Base-by-base conservation (phyloP, 2,329 filamentous ascomycete genomes). In the Diatrype stigma region DNA sequence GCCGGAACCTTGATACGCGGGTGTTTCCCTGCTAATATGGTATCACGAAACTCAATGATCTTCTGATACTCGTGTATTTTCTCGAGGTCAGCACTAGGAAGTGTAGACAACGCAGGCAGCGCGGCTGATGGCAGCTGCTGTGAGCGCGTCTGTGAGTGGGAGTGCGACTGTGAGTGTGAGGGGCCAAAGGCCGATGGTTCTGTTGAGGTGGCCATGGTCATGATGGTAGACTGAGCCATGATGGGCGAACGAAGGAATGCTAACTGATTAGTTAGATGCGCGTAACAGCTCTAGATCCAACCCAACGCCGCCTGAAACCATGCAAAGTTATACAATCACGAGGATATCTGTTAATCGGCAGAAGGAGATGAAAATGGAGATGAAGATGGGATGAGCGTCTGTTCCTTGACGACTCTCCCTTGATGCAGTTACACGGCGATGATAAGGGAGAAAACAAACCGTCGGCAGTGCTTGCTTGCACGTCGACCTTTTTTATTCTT, bases 1-100 rank as follows among this genome's bases (percentile, higher is more conserved):
- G 71, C 60, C 52, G 78, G 76, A 32, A 77, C 66, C 66, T 82
- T 85, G 70, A 86, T 78, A 61, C 73, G 78, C 46, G 82, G 78
- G 64, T 92, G 87, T 61, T 79, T 84, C 65, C 92, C 91, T 68
- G 89, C 82, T 66, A 94, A 77, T 61, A 97, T 81, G 60, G 85
- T 79, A 74, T 96, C 88, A 70, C 85, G 86, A 70, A 97, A 85
- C 60, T 78, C 82, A 64, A 96, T 69, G 63, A 97, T 88, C 72
- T 86, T 90, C 65, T 87, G 81, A 74, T 90, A 94, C 70, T 92
- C 83, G 62, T 76, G 70, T 46, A 86, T 71, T 64, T 86, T 82
- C 63, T 78, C 73, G 52, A 76, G 66, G 58, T 82, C 77, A 56
- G 59, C 51, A 49, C 57, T 46, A 44, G 59, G n/a, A n/a, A n/a